Evolutionary conservation across 1,284 basidiomycete species (phyloP), one percentile per base, ranked within the genome.

Genomic region (Trametes versicolor): DNA sequence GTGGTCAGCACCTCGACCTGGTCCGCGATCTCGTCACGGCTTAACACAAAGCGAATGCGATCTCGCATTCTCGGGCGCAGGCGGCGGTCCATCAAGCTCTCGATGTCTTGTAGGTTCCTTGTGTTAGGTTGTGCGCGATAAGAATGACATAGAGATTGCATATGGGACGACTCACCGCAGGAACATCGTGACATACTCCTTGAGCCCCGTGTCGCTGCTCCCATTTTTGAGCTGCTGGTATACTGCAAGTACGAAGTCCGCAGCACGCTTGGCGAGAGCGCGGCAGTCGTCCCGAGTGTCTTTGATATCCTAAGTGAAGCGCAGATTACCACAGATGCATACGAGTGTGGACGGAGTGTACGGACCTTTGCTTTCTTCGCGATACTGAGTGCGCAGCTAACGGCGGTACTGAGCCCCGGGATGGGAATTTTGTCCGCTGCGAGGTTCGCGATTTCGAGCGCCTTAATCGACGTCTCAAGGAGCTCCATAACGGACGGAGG

Each of bases 261-360:
- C 23, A 1, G 45, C 45, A 23, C 45, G 45, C 45, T 48, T 21
- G 4, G 45, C 21, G 23, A 48, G 45, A 15, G 25, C 45, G 25
- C 45, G 45, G 9, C 45, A 48, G 45, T 48, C 45, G 45, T 48
- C 45, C 25, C 25, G 45, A 23, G 25, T 25, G 45, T 48, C 45
- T 21, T 48, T 13, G 9, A 48, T 48, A 21, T 48, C 45, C 45
- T 48, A 8, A 19, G 21, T 12, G 15, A 39, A 39, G 12, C 13
- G 37, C 10, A 17, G 13, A 12, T 39, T 2, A 21, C 17, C 10
- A n/a, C 43, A n/a, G 8, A 9, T 7, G 5, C 4, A 43, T 43
- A 13, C 6, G 34, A 36, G 34, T 36, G 34, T n/a, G 19, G 21
- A 21, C 5, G 5, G n/a, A 4, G 39, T 17, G 8, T 9, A 23